Evolutionary conservation across 352 stramenopile genomes (phyloP).

Genomic region (Pythium aphanidermatum): DNA sequence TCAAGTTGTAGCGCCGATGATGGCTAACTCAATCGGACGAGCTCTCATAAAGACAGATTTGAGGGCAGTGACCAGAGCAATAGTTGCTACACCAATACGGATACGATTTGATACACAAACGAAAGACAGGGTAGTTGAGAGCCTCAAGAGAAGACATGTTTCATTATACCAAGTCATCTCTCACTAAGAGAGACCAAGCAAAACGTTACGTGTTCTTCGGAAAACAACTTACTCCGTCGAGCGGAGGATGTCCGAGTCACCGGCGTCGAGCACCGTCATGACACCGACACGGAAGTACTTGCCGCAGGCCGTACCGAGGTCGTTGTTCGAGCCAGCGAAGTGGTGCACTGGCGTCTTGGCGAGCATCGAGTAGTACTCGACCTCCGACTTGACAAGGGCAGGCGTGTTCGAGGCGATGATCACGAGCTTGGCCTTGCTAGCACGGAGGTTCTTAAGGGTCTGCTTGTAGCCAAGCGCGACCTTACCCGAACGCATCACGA

Average conservation of each 20-base stretch:
- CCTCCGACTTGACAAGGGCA: slow-evolving; percentile 97
- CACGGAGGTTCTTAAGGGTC: slow-evolving; percentile 96
- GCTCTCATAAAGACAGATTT: too few relatives aligned
- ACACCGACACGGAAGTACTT: slow-evolving; percentile 99
- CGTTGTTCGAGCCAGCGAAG: slow-evolving; percentile 97
- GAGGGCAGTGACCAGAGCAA: too few relatives aligned
- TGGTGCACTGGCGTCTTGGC: slow-evolving; percentile 98
- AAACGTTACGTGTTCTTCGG: too few relatives aligned
- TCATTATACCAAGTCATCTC: slow-evolving; percentile 1
- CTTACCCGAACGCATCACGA: slow-evolving; percentile 99
- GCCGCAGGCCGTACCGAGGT: slow-evolving; percentile 98
- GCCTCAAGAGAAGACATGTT: slow-evolving; percentile 4
- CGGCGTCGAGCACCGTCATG: slow-evolving; percentile 94
- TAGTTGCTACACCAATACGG: too few relatives aligned
- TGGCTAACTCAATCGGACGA: too few relatives aligned
- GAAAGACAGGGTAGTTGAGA: neutral
- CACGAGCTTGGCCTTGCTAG: slow-evolving; percentile 96
- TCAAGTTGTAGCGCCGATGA: too few relatives aligned
- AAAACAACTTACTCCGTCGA: slow-evolving; percentile 50
- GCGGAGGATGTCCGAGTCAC: slow-evolving; percentile 99
- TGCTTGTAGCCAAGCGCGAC: slow-evolving; percentile 98
- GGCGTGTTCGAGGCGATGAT: slow-evolving; percentile 98
- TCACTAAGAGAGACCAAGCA: slow-evolving; percentile 1
- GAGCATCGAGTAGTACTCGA: slow-evolving; percentile 99
- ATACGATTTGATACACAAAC: too few relatives aligned